Evolutionary conservation across 345 rosid species (phyloP).

Genomic region (Capsella bursapastoris): DNA sequence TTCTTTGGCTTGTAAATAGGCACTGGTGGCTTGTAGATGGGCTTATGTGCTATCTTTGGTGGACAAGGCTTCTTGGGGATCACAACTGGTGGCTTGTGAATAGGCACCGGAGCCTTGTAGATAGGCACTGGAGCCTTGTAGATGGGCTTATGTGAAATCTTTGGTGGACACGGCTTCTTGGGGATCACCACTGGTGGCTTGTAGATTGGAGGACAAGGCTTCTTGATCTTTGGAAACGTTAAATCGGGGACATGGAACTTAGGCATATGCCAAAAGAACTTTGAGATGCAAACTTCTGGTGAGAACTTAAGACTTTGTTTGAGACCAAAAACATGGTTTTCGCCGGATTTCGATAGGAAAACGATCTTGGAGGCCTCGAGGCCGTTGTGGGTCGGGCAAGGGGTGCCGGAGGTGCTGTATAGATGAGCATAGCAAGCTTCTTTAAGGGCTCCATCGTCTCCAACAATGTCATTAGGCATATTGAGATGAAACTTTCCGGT

Average conservation of each 20-base stretch:
- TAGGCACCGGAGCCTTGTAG: not conserved
- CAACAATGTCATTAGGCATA: constrained; percentile 54
- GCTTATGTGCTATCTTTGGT: constrained; percentile 25
- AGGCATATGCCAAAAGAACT: constrained; percentile 57
- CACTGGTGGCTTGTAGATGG: constrained; percentile 23
- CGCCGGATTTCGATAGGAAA: constrained; percentile 45
- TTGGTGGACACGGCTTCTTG: constrained; percentile 46
- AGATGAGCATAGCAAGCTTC: constrained; percentile 87
- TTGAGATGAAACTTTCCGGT: constrained; percentile 65
- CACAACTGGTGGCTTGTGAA: constrained; percentile 38
- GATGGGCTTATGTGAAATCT: constrained; percentile 21
- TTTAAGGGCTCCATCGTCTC: constrained; percentile 56
- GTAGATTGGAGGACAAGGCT: constrained; percentile 41
- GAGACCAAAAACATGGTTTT: constrained; percentile 56
- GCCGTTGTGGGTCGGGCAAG: constrained; percentile 64
- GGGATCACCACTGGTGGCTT: constrained; percentile 42
- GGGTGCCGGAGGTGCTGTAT: constrained; percentile 58
- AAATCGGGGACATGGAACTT: constrained; percentile 40
- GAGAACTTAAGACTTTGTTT: constrained; percentile 67
- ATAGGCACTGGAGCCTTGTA: constrained; percentile 3
- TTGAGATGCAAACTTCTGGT: constrained; percentile 60
- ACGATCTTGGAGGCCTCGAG: constrained; percentile 62
- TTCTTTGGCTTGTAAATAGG: constrained; percentile 42
- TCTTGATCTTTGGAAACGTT: constrained; percentile 37
- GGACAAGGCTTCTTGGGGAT: constrained; percentile 44